phyloP scores from a whole-genome alignment of 1,284 basidiomycete species.

The Ganoderma sinense region DNA sequence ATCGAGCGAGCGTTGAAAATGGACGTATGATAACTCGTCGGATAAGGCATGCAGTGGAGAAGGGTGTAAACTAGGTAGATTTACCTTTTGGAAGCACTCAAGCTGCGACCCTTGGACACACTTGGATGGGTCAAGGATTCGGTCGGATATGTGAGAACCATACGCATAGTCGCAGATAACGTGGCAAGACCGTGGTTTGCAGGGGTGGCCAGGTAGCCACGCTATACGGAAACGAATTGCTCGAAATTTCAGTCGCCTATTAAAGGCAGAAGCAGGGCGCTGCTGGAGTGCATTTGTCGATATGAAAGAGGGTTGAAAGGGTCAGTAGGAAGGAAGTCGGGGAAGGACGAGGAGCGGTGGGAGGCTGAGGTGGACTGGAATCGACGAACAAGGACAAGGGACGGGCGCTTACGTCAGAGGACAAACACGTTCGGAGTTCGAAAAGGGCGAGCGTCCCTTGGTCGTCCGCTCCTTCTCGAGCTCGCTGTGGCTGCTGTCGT shows the following conservation, averaged over 20 bases:
- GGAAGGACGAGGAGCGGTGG: background rate
- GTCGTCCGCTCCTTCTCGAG: constrained; percentile 30
- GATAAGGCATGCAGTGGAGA: background rate
- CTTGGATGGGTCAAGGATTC: background rate
- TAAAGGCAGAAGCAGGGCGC: background rate
- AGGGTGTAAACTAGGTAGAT: background rate
- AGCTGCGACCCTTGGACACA: background rate
- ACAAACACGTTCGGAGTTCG: constrained; percentile 34
- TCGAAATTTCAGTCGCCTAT: background rate
- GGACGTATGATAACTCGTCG: background rate
- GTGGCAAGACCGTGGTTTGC: background rate
- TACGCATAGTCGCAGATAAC: background rate
- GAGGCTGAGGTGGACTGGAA: background rate
- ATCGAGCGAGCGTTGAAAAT: background rate
- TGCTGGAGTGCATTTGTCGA: background rate
- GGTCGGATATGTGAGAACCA: background rate
- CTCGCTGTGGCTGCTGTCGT: constrained; percentile 30
- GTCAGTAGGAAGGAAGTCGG: background rate
- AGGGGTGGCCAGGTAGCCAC: background rate
- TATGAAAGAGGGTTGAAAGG: background rate
- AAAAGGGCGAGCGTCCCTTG: constrained; percentile 29
- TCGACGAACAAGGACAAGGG: background rate
- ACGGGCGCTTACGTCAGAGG: constrained; percentile 26
- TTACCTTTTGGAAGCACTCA: background rate
- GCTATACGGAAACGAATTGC: background rate